Evolutionary conservation across 129 eudicot species (phyloP), one percentile per base, ranked within the genome.

Genomic region (Apium graveolens): DNA sequence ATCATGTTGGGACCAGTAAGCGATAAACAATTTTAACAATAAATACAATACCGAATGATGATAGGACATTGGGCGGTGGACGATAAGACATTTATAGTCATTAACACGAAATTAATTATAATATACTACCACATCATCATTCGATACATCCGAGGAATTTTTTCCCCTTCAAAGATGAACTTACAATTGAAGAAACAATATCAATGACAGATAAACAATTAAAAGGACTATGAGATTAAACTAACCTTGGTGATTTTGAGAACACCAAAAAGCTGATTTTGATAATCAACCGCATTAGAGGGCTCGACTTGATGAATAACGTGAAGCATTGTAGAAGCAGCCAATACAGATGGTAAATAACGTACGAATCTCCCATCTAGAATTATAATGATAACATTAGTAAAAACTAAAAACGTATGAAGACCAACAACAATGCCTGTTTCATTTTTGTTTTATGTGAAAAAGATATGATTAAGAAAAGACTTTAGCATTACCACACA

Each of bases 201-300:
- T 60, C 1, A 26, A 60, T 4, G 34, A 60, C 32, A 10, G 32
- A 26, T 26, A 60, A 34, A 60, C 10, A 31, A 66, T 31, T 66
- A 66, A 13, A 76, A 10, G 32, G 42, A 21, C 17, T 5, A 10
- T 17, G 37, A 60, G 73, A 35, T 57, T 29, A 49, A 18, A 72
- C 86, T 76, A 77, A 92, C 97, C 93, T 86, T 85, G 82, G 85
- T 84, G 78, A 84, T 80, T 45, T 83, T 88, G 90, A 92, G 91
- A 51, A 88, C 87, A 80, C 81, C 83, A 83, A 92, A 80, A 85
- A 92, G 97, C 86, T 88, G 97, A 81, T 88, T 92, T 81, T 92
- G 89, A 69, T 92, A 86, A 76, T 92, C 88, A 83, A 88, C 29
- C 69, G 85, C 84, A 72, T 86, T 83, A 49, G 79, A 42, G 78